Evolutionary conservation across 345 rosid genomes (phyloP).

Genomic region (Carallia pectinifolia): DNA sequence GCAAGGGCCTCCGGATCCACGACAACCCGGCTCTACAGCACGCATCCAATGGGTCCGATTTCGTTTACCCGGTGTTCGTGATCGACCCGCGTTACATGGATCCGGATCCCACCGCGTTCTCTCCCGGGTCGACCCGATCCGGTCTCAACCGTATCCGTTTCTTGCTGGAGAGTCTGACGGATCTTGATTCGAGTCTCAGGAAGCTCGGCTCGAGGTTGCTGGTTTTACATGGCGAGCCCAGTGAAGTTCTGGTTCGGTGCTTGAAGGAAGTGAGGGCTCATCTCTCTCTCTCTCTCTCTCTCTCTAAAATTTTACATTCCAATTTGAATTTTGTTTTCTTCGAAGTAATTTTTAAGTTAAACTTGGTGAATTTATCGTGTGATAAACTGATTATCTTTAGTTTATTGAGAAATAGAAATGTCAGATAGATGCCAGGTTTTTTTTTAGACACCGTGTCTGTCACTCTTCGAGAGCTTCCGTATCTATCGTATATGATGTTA

Average conservation of each 20-base stretch:
- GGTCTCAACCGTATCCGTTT: slow-evolving; percentile 83
- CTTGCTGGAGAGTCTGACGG: slow-evolving; percentile 69
- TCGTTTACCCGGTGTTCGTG: slow-evolving; percentile 75
- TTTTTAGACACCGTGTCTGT: too few species aligned
- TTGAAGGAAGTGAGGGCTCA: slow-evolving; percentile 55
- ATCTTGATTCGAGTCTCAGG: slow-evolving; percentile 60
- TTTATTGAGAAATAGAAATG: too few species aligned
- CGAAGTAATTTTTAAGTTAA: too few species aligned
- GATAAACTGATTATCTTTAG: too few species aligned
- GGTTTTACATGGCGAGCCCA: slow-evolving; percentile 61
- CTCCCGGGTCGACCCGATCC: slow-evolving; percentile 68
- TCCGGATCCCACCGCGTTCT: slow-evolving; percentile 59
- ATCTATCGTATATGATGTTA: too few species aligned
- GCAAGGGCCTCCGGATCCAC: slow-evolving; percentile 89
- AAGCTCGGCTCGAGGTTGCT: slow-evolving; percentile 63
- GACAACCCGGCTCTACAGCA: slow-evolving; percentile 84
- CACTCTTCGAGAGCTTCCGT: too few species aligned
- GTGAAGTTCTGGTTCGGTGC: slow-evolving; percentile 64
- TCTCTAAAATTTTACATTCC: too few species aligned
- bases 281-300: not conserved
- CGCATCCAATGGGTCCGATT: slow-evolving; percentile 48
- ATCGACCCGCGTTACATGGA: slow-evolving; percentile 89
- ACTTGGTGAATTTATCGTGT: too few species aligned
- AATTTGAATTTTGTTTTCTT: too few species aligned
- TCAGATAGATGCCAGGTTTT: too few species aligned